Conservation (phyloP, 768 basidiomycete species). For the Trametes cingulata region DNA sequence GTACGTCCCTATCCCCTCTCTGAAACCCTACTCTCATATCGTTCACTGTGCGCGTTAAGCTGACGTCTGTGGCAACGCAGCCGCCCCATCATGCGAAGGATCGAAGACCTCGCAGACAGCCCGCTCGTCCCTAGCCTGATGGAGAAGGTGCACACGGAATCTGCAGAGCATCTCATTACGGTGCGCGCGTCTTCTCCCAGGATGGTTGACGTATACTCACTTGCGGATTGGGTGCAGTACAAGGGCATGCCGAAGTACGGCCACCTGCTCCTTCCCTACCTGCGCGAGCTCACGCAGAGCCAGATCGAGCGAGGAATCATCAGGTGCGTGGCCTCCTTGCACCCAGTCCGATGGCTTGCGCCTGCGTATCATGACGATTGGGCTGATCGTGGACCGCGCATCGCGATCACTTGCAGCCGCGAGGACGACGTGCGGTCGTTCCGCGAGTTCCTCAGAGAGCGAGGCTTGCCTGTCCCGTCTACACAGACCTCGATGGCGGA, state of each 20-base stretch:
- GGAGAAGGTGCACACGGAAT: slow-evolving; percentile 34
- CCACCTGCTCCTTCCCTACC: slow-evolving; percentile 33
- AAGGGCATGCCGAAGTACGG: slow-evolving; percentile 30
- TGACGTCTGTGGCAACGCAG: slow-evolving; percentile 13
- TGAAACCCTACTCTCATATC: not conserved
- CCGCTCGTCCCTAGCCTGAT: slow-evolving; percentile 37
- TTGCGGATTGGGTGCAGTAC: slow-evolving; percentile 19
- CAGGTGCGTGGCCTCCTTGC: slow-evolving; percentile 22
- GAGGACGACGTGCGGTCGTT: slow-evolving; percentile 17
- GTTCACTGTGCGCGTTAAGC: not conserved
- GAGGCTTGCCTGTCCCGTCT: not conserved
- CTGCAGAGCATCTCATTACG: slow-evolving; percentile 29
- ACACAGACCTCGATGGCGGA: not conserved
- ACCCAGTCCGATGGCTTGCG: not conserved
- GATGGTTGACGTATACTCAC: not conserved
- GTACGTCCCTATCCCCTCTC: slow-evolving; percentile 10
- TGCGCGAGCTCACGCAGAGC: slow-evolving; percentile 31
- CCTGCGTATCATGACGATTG: not conserved
- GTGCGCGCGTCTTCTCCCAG: slow-evolving; percentile 20
- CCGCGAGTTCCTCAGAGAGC: slow-evolving; percentile 15
- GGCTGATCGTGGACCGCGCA: not conserved
- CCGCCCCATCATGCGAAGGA: slow-evolving; percentile 34
- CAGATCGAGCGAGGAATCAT: slow-evolving; percentile 37
- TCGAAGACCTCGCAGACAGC: slow-evolving; percentile 34
- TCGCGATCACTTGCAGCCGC: not conserved